Percentiles rank a stretch among this genome's conserved stretches.
These are phyloP conservation scores for Crithidia mellificae DNA, from an alignment of 208 protist genomes.

Conservation along the genomic window DNA sequence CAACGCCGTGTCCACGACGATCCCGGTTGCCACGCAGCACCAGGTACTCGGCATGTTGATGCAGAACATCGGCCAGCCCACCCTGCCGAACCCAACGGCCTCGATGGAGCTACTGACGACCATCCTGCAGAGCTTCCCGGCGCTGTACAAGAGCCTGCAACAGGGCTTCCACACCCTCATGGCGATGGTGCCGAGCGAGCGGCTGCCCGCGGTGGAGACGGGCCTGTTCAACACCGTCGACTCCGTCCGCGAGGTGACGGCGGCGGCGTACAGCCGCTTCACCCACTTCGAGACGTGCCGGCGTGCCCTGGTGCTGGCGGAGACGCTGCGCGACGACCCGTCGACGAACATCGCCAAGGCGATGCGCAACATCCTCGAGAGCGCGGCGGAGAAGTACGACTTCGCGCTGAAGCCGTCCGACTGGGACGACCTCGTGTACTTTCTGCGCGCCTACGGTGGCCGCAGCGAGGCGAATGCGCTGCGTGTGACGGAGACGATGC, in stretches of 20 bases:
- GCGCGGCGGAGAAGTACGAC: conserved; percentile 31
- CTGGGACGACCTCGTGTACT: conserved; percentile 85
- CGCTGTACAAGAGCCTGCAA: conserved; percentile 82
- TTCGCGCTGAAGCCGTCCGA: conserved; percentile 65
- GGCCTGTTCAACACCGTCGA: conserved; percentile 71
- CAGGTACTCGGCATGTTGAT: conserved; percentile 84
- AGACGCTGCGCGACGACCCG: conserved; percentile 48
- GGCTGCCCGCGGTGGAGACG: conserved; percentile 60
- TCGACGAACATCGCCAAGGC: conserved; percentile 48
- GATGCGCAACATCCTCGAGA: conserved; percentile 42
- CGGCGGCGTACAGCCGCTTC: conserved; percentile 69
- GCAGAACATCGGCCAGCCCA: conserved; percentile 70
- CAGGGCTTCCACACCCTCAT: conserved; percentile 84
- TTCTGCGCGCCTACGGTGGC: conserved; percentile 67
- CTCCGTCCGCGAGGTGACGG: conserved; percentile 76
- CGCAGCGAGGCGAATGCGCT: conserved; percentile 54
- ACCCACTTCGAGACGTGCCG: conserved; percentile 76
- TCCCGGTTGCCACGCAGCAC: conserved; percentile 87
- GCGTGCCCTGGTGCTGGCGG: conserved; percentile 76
- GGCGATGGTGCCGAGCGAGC: conserved; percentile 60
- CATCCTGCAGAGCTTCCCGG: conserved; percentile 81
- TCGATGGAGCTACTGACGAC: conserved; percentile 67
- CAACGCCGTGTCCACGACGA: conserved; percentile 78
- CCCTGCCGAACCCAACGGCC: conserved; percentile 68
- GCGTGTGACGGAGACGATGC: conserved; percentile 64